Percentiles rank a stretch among this genome's conserved stretches.
phyloP scores from a whole-genome alignment of 257 asterid species.

The Lavandula angustifolia region DNA sequence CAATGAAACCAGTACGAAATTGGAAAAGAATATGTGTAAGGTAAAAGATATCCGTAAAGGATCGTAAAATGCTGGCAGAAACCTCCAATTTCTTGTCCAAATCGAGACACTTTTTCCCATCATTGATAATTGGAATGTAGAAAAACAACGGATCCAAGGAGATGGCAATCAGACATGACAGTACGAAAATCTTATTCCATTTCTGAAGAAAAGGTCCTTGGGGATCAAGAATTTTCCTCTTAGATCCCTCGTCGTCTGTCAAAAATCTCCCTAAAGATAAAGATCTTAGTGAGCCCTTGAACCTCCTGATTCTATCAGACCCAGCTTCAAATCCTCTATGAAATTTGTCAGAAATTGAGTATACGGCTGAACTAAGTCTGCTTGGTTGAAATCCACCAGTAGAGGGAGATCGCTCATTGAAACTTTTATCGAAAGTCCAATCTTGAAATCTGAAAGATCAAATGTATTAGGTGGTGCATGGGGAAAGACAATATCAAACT shows the following conservation, averaged over 20 bases:
- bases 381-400: slow-evolving; percentile 38
- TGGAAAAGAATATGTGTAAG: slow-evolving; percentile 85
- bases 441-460: slow-evolving; percentile 68
- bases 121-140: slow-evolving; percentile 79
- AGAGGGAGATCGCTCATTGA: slow-evolving; percentile 43
- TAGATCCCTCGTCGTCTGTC: slow-evolving; percentile 51
- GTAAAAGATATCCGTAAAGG: slow-evolving; percentile 86
- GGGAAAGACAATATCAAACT: slow-evolving; percentile 16
- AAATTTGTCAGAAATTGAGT: slow-evolving; percentile 56
- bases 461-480: slow-evolving; percentile 3
- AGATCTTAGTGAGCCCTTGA: slow-evolving; percentile 61
- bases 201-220: slow-evolving; percentile 91
- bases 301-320: slow-evolving; percentile 55
- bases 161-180: slow-evolving; percentile 79
- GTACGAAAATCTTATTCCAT: slow-evolving; percentile 96
- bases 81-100: slow-evolving; percentile 75
- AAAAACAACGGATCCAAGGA: slow-evolving; percentile 96
- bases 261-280: slow-evolving; percentile 49
- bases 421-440: slow-evolving; percentile 68
- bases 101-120: slow-evolving; percentile 72
- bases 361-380: slow-evolving; percentile 45
- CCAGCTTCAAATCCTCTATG: slow-evolving; percentile 57
- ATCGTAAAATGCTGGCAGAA: slow-evolving; percentile 74
- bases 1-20: slow-evolving; percentile 93
- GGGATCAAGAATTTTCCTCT: slow-evolving; percentile 78